Conservation (phyloP, 257 asterid genomes). For the Hygrophila difformis region DNA sequence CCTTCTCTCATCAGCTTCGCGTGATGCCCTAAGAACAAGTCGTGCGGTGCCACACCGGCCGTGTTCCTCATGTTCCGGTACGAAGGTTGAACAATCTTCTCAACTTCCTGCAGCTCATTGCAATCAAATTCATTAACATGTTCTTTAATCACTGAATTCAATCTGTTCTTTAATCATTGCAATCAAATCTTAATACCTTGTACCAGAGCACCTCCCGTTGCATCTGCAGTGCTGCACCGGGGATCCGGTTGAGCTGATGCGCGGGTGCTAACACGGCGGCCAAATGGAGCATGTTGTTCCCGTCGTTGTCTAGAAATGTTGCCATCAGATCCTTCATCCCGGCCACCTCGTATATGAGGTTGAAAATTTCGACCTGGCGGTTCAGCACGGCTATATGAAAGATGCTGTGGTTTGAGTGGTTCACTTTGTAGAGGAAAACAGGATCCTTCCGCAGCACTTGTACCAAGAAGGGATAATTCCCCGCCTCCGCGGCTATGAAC, state of each 20-base stretch:
- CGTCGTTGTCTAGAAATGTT: neutral
- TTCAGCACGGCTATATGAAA: constrained; percentile 24
- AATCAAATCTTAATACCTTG: neutral
- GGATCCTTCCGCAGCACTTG: constrained; percentile 20
- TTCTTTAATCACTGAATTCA: too few species aligned
- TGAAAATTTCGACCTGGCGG: constrained; percentile 27
- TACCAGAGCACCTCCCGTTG: neutral
- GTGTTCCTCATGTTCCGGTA: neutral
- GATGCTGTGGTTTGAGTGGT: constrained; percentile 20
- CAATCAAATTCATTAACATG: neutral
- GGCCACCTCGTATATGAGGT: constrained; percentile 20
- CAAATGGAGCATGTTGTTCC: neutral
- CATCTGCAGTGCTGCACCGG: neutral
- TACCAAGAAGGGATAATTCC: constrained; percentile 25
- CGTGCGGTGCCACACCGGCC: neutral
- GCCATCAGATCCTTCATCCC: constrained; percentile 18
- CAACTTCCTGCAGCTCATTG: neutral
- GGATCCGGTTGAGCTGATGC: neutral
- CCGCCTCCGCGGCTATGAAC: constrained; percentile 19
- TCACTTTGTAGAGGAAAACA: constrained; percentile 20
- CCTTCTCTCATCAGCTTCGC: neutral
- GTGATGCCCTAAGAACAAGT: neutral
- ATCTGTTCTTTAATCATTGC: too few species aligned
- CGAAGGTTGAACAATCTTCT: neutral
- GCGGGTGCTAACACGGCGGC: neutral